Conservation (phyloP, 2,329 filamentous ascomycete species). For the Dactylellina parvicollis region DNA sequence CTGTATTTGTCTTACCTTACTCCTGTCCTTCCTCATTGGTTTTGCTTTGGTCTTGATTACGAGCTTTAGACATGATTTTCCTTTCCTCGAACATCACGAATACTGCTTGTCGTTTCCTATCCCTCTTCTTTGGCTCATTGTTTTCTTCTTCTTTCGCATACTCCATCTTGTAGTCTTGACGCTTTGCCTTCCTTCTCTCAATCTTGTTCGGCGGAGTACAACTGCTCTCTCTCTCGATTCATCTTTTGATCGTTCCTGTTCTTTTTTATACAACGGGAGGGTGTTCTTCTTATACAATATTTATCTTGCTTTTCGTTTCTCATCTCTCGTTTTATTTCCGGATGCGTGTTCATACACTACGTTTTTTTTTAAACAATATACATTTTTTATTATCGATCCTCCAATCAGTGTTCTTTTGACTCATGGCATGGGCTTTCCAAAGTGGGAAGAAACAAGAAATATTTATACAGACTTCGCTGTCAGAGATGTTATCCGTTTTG, state of each 20-base stretch:
- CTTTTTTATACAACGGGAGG: conserved; percentile 43
- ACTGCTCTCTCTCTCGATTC: conserved; percentile 23
- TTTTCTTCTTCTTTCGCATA: conserved; percentile 28
- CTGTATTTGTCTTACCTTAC: conserved; percentile 14
- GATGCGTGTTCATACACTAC: conserved; percentile 46
- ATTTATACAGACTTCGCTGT: background rate
- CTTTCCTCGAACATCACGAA: conserved; percentile 52
- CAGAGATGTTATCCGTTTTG: background rate
- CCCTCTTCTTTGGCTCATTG: conserved; percentile 51
- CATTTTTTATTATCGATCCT: conserved; percentile 11
- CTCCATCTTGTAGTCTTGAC: conserved; percentile 46
- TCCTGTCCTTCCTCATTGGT: conserved; percentile 3
- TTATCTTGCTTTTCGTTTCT: conserved; percentile 27
- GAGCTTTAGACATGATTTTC: conserved; percentile 55
- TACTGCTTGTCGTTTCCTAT: conserved; percentile 55
- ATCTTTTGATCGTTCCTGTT: conserved; percentile 16
- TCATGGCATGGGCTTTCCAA: background rate
- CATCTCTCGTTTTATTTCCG: conserved; percentile 23
- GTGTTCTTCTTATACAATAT: conserved; percentile 44
- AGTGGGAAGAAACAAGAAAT: background rate
- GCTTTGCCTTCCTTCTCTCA: conserved; percentile 7
- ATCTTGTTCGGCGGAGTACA: conserved; percentile 43
- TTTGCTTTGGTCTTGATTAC: conserved; percentile 36
- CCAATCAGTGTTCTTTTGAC: background rate
- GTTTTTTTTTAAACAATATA: conserved; percentile 12